Evolutionary conservation across 768 basidiomycete species (phyloP).

Genomic region (Inosperma sp.): DNA sequence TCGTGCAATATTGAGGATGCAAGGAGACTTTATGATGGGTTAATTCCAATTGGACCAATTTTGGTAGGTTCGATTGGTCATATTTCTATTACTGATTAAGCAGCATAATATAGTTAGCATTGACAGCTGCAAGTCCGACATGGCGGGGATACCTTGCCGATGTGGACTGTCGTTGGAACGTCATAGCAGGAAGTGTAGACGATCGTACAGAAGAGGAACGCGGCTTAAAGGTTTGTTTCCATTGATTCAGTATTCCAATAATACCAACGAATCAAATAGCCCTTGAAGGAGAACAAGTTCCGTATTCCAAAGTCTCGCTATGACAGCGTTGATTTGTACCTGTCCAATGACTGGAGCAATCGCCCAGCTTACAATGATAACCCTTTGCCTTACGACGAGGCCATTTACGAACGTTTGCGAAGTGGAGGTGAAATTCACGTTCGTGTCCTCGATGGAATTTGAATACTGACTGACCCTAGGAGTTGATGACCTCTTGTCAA

Average conservation of each 20-base stretch:
- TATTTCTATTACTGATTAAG: slow-evolving; percentile 1
- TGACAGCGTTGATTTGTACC: slow-evolving; percentile 91
- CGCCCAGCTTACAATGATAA: slow-evolving; percentile 94
- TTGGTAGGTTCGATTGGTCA: slow-evolving; percentile 52
- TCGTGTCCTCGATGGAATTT: neutral
- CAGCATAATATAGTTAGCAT: slow-evolving; percentile 68
- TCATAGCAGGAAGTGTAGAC: slow-evolving; percentile 97
- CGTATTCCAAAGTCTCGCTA: slow-evolving; percentile 95
- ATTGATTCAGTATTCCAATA: neutral
- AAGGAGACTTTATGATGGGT: slow-evolving; percentile 89
- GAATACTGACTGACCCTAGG: slow-evolving; percentile 40
- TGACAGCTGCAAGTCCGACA: slow-evolving; percentile 91
- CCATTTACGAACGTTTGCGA: slow-evolving; percentile 66
- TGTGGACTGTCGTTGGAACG: slow-evolving; percentile 98
- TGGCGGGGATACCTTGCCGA: slow-evolving; percentile 95
- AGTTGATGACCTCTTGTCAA: slow-evolving; percentile 81
- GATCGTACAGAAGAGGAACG: slow-evolving; percentile 95
- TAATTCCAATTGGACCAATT: slow-evolving; percentile 92
- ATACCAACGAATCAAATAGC: slow-evolving; percentile 40
- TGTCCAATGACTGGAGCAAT: slow-evolving; percentile 83
- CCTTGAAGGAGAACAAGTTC: slow-evolving; percentile 67
- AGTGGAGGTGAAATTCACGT: slow-evolving; percentile 59
- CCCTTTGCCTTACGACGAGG: slow-evolving; percentile 69
- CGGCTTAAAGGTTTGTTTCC: slow-evolving; percentile 61
- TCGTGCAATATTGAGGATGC: slow-evolving; percentile 93